Base-by-base conservation (phyloP, 2,329 filamentous ascomycete genomes). In the Ophiosphaerella herpotricha region DNA sequence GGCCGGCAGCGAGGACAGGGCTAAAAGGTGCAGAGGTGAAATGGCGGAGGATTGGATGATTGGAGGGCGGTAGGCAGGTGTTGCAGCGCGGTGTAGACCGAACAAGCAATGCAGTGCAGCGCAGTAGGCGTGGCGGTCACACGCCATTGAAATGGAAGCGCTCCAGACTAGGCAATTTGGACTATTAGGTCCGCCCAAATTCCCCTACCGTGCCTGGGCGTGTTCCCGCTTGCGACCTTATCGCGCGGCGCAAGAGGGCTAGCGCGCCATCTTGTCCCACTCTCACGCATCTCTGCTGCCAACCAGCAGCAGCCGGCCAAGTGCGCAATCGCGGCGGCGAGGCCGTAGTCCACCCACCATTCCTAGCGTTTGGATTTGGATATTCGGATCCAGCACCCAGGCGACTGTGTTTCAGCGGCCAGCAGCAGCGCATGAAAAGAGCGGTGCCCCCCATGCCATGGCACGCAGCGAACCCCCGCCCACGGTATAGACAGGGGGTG, bases 141-240 rank as follows among this genome's bases (percentile, higher is more conserved):
- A 46, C 16, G 50, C 42, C 44, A 49, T 41, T 48, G 48, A 46
- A 54, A 49, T 48, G 45, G 48, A 46, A 43, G 40, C 37, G 48
- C 23, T 39, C 40, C 34, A 7, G 14, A 24, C 18, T 21, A 18
- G 12, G 12, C 21, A 26, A n/a, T 18, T 36, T 14, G n/a, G 48
- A 58, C 57, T 58, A 48, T 16, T 14, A n/a, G 18, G n/a, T 33
- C 29, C 35, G 45, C 60, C 18, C 56, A 54, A 36, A 61, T 56
- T 45, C 50, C 57, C 55, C 43, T 29, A 50, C 52, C 47, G 50
- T 54, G 52, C 50, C 50, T 50, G 51, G 57, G 47, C 54, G 49
- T 50, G 50, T 50, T 54, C 54, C 55, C 43, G 54, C 51, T 57
- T 52, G 54, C 55, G 50, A 55, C 29, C 24, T 63, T 64, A 64